Conservation (phyloP, 2,329 filamentous ascomycete genomes). For the Acephala macrosclerotiorum region DNA sequence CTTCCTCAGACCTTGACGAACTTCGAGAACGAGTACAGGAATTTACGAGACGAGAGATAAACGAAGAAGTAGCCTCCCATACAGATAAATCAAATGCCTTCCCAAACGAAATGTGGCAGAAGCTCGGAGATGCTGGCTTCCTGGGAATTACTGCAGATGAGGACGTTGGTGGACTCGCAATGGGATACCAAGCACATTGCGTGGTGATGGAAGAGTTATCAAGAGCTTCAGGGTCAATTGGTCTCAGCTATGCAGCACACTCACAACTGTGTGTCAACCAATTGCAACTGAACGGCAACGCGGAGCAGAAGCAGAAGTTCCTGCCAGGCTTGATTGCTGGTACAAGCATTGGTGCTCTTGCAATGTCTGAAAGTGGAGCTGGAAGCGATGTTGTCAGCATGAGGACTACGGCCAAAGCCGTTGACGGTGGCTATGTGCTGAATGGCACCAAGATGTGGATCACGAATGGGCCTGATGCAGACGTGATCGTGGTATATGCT, state of each 20-base stretch:
- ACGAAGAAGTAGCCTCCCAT: slow-evolving; percentile 79
- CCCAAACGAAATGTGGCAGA: slow-evolving; percentile 90
- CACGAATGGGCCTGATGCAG: slow-evolving; percentile 95
- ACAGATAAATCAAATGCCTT: slow-evolving; percentile 92
- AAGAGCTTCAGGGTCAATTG: slow-evolving; percentile 83
- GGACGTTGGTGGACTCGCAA: slow-evolving; percentile 84
- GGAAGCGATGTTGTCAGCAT: slow-evolving; percentile 96
- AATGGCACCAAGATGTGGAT: slow-evolving; percentile 94
- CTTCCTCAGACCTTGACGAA: slow-evolving; percentile 57
- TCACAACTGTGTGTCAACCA: slow-evolving; percentile 98
- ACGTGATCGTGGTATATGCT: slow-evolving; percentile 93
- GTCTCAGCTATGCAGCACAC: slow-evolving; percentile 92
- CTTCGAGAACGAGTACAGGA: slow-evolving; percentile 66
- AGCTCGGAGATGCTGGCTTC: slow-evolving; percentile 89
- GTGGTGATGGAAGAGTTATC: slow-evolving; percentile 95
- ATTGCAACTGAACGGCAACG: slow-evolving; percentile 84
- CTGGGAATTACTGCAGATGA: slow-evolving; percentile 94
- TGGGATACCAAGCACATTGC: slow-evolving; percentile 98
- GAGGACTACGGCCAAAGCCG: slow-evolving; percentile 82
- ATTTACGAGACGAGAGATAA: slow-evolving; percentile 87
- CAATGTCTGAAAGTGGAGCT: slow-evolving; percentile 93
- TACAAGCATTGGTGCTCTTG: slow-evolving; percentile 82
- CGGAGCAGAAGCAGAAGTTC: slow-evolving; percentile 80
- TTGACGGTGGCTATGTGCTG: slow-evolving; percentile 84
- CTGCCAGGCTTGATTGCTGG: slow-evolving; percentile 84